Evolutionary conservation across 2,329 filamentous ascomycete species (phyloP).

Genomic region (Xylariaceae sp.): DNA sequence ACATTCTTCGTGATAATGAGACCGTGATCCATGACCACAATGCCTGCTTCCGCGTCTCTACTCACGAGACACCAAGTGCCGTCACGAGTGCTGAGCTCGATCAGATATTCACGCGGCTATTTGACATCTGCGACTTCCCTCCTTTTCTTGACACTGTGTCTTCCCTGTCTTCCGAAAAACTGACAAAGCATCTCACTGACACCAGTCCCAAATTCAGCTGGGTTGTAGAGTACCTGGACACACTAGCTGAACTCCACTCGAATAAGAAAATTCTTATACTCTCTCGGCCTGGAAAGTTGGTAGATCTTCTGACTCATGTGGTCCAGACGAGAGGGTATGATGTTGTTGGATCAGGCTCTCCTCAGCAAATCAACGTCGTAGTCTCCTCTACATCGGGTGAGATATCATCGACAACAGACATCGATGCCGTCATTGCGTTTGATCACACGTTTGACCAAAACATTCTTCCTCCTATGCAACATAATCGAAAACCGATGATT

Average conservation of each 20-base stretch:
- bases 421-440: constrained; percentile 51
- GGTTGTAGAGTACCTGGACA: constrained; percentile 49
- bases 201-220: constrained; percentile 60
- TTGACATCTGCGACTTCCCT: constrained; percentile 55
- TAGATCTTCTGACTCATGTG: constrained; percentile 49
- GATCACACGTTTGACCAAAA: constrained; percentile 44
- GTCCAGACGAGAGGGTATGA: constrained; percentile 34
- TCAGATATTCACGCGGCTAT: constrained; percentile 44
- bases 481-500: constrained; percentile 35
- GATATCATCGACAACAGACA: constrained; percentile 31
- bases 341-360: constrained; percentile 24
- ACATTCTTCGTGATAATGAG: constrained; percentile 39
- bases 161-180: constrained; percentile 36
- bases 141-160: constrained; percentile 44
- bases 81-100: constrained; percentile 43
- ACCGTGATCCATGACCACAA: constrained; percentile 43
- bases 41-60: constrained; percentile 36
- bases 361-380: constrained; percentile 31
- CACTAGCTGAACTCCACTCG: constrained; percentile 32
- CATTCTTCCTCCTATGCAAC: constrained; percentile 22
- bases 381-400: constrained; percentile 38
- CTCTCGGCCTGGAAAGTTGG: constrained; percentile 43
- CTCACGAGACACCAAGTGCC: constrained; percentile 33
- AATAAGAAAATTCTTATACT: constrained; percentile 50
- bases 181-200: constrained; percentile 49